Evolutionary conservation across 768 basidiomycete species (phyloP).

Genomic region (Amanita rubescens): DNA sequence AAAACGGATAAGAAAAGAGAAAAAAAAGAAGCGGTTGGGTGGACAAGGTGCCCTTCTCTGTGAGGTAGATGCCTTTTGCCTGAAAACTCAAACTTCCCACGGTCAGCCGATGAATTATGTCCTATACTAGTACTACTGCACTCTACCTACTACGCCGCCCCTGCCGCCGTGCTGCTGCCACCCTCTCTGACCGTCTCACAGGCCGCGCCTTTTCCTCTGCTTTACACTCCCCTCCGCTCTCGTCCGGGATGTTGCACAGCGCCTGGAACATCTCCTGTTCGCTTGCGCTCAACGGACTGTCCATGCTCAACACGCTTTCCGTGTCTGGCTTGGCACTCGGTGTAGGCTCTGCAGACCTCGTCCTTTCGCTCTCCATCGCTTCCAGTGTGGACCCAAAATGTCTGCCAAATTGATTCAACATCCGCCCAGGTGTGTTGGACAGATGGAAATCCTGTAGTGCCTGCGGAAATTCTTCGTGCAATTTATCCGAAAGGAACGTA

Average conservation of each 20-base stretch:
- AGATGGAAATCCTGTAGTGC: constrained; percentile 53
- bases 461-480: constrained; percentile 56
- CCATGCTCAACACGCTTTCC: no score
- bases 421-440: constrained; percentile 37
- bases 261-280: constrained; percentile 68
- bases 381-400: constrained; percentile 48
- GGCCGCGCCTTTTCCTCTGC: constrained; percentile 20
- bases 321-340: no score
- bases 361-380: constrained; percentile 23
- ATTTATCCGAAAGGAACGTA: constrained; percentile 54
- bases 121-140: constrained; percentile 6
- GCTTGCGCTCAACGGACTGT: constrained; percentile 52
- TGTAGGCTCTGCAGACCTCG: background rate
- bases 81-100: constrained; percentile 46
- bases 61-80: constrained; percentile 40
- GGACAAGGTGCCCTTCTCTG: constrained; percentile 37
- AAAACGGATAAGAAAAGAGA: constrained; percentile 63
- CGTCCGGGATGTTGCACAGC: constrained; percentile 53
- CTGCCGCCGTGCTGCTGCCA: constrained; percentile 41
- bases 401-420: constrained; percentile 57
- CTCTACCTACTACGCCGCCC: constrained; percentile 15
- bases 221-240: constrained; percentile 32
- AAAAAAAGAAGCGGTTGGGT: constrained; percentile 36
- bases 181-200: constrained; percentile 59
- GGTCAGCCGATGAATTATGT: constrained; percentile 18